Evolutionary conservation across 1,139 yeast species (phyloP).

Genomic region (Magnusiomyces tetraspermus): DNA sequence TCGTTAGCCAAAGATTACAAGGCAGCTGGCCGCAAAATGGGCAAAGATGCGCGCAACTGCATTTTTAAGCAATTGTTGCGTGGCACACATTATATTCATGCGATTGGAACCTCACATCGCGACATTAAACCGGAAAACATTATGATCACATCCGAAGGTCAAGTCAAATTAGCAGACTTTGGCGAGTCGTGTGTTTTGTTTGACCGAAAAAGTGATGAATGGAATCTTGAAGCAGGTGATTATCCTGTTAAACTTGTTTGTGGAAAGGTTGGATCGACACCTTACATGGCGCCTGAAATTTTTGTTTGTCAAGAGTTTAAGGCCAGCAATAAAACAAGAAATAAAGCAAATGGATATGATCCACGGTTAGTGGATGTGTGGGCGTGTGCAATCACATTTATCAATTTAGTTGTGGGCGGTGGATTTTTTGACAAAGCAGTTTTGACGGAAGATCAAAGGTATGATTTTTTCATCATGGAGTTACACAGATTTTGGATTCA

Average conservation of each 20-base stretch:
- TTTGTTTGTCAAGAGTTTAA: constrained; percentile 24
- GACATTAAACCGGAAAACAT: constrained; percentile 69
- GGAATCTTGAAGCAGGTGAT: constrained; percentile 4
- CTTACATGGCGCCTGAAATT: constrained; percentile 88
- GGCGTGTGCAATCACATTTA: constrained; percentile 85
- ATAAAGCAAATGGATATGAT: constrained; percentile 42
- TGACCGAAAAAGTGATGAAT: constrained; percentile 7
- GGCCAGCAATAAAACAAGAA: too few species aligned
- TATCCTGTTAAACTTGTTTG: constrained; percentile 11
- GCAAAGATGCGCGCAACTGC: constrained; percentile 44
- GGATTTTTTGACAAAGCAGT: constrained; percentile 29
- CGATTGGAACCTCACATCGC: constrained; percentile 61
- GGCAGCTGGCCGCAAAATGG: constrained; percentile 22
- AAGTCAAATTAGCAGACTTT: constrained; percentile 61
- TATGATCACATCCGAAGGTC: constrained; percentile 56
- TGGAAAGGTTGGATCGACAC: constrained; percentile 53
- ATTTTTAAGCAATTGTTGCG: constrained; percentile 62
- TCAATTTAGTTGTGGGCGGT: constrained; percentile 55
- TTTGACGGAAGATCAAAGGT: constrained; percentile 23
- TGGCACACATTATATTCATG: constrained; percentile 62
- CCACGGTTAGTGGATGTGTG: constrained; percentile 78
- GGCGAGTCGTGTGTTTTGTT: constrained; percentile 26
- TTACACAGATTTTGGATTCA: constrained; percentile 55
- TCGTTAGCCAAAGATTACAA: constrained; percentile 37
- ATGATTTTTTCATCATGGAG: constrained; percentile 19